A percentile compares a stretch with the other conserved stretches of the same genome.
Conservation (phyloP, 2,329 filamentous ascomycete genomes). For the Ophiocordyceps camponoti-rufipedis region DNA sequence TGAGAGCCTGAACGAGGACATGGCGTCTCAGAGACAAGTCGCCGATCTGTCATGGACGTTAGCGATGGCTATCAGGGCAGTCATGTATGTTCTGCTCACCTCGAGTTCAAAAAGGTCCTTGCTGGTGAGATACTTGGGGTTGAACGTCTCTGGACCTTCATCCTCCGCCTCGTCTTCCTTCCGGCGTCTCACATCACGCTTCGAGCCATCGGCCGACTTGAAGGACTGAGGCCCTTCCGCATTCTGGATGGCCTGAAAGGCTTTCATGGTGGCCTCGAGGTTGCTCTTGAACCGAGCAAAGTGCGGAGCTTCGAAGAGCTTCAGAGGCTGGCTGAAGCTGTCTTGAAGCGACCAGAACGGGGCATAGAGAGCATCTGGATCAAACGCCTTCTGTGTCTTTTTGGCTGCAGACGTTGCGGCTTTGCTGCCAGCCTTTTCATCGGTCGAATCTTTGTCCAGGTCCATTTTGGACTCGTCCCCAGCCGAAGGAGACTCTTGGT, state of each 20-base stretch:
- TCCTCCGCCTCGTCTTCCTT: conserved; percentile 34
- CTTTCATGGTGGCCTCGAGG: conserved; percentile 45
- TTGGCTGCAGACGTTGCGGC: conserved; percentile 22
- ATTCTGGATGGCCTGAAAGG: conserved; percentile 33
- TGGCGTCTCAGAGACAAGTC: conserved; percentile 89
- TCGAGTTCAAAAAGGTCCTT: conserved; percentile 90
- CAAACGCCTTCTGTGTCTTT: conserved; percentile 33
- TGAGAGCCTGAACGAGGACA: conserved; percentile 85
- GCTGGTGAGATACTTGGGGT: conserved; percentile 97
- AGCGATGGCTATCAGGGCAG: background rate
- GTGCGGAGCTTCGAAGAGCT: conserved; percentile 52
- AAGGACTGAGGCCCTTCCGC: conserved; percentile 24
- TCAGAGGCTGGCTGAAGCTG: conserved; percentile 78
- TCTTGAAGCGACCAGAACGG: conserved; percentile 89
- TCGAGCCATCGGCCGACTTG: conserved; percentile 43
- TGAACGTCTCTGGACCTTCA: conserved; percentile 41
- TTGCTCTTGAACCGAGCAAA: conserved; percentile 70
- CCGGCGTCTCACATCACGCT: conserved; percentile 54
- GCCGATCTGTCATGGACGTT: conserved; percentile 42
- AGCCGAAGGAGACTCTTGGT: conserved; percentile 28
- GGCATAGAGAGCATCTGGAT: conserved; percentile 63
- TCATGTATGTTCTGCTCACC: conserved; percentile 24
- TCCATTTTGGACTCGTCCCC: conserved; percentile 34
- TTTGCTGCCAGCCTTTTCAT: conserved; percentile 16
- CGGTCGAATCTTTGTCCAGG: conserved; percentile 30